Evolutionary conservation across 768 basidiomycete genomes (phyloP), one percentile per base, ranked within the genome.

Genomic region (Vararia minispora): DNA sequence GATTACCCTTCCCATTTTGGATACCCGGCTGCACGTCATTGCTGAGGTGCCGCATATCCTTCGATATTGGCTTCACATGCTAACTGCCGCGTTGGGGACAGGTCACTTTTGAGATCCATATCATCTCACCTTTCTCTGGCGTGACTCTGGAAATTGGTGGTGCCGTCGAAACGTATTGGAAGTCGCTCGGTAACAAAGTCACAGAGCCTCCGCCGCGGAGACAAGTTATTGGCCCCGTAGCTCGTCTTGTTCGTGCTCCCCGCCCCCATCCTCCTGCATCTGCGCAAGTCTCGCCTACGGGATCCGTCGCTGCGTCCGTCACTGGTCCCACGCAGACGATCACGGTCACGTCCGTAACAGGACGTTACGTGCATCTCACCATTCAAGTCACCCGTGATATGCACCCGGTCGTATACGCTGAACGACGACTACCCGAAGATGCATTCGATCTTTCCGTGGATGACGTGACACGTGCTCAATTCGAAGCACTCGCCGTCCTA

Each of bases 161-260:
- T 18, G 79, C 86, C 36, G 74, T 98, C 21, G 92, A 98, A 62
- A 99, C 94, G 0, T 99, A 99, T 58, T 99, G 95, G 95, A 98
- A 97, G 62, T 92, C 91, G 2, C 76, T 80, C 14, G 65, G 72
- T 3, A 63, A 63, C 14, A 65, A 73, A 11, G 55, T 51, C 12
- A 55, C 60, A 12, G 59, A 49, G 25, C 48, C 46, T 16, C 41
- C 52, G 21, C 38, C 53, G 11, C 52, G 43, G 36, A 39, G 47
- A 11, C 24, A 44, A 26, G 40, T 51, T 13, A 48, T 54, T 16
- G 49, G 55, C 16, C n/a, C n/a, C n/a, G n/a, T n/a, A n/a, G n/a
- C n/a, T n/a, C n/a, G n/a, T n/a, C n/a, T n/a, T n/a, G n/a, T n/a
- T n/a, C n/a, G n/a, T n/a, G 43, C 51, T 12, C 41, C 52, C 28